Evolutionary conservation across 306 rosid genomes (phyloP), one percentile per base, ranked within the genome.

Genomic region (Cercis canadensis): DNA sequence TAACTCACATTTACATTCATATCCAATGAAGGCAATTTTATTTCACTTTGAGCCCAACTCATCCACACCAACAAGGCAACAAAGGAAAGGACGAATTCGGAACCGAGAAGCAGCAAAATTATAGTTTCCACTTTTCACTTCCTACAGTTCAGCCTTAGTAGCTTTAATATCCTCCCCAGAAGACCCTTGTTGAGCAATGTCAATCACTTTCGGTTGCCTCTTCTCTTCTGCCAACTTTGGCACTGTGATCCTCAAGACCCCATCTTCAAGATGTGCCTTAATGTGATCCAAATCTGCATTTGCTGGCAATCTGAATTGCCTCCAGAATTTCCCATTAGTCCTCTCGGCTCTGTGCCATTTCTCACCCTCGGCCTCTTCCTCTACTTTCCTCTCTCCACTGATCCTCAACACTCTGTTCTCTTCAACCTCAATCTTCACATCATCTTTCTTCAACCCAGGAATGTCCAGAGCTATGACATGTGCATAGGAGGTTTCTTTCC

Each of bases 261-360:
- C 85, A 44, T 76, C 61, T 54, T 81, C 80, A 11, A 67, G 29
- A 21, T 9, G 54, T 0, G 90, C 90, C n/a, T 65, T 75, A 6
- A 78, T 59, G 9, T 6, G 37, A 5, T 78, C 88, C 80, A 80
- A 24, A 29, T 86, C 80, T 0, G 83, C 84, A 32, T 86, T 86
- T 13, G 13, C 79, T 0, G 80, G 81, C 62, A 86, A 4, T 44
- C 77, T 43, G 32, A 82, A 83, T 24, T 69, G 86, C 69, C 90
- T 78, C 88, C 78, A 78, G 74, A 85, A 85, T 45, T 75, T 79
- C 2, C 84, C 83, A 17, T 36, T 64, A 0, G 64, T 66, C 67
- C 84, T 76, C 67, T 78, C 89, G 0, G 64, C 79, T 3, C 80
- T 61, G 66, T 85, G 86, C 84, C 86, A 81, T 43, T 46, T 78